phyloP scores from a whole-genome alignment of 2,329 filamentous ascomycete genomes.

The Pochonia chlamydosporia region DNA sequence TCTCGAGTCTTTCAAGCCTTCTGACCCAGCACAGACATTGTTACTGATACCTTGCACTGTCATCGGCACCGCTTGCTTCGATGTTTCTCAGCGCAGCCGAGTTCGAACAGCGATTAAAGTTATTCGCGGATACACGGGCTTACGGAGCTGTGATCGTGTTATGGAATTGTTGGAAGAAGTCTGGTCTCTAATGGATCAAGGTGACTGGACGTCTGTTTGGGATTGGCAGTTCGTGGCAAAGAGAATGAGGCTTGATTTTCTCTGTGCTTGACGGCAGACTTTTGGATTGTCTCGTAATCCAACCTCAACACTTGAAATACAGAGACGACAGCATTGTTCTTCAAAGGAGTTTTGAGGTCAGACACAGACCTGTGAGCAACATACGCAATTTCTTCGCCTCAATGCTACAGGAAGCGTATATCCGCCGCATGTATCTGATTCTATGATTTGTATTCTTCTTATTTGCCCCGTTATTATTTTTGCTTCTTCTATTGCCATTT shows the following conservation, averaged over 20 bases:
- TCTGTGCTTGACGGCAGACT: conserved; percentile 34
- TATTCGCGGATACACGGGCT: conserved; percentile 53
- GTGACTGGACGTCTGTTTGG: conserved; percentile 55
- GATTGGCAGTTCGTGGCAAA: conserved; percentile 57
- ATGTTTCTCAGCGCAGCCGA: conserved; percentile 44
- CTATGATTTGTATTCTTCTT: conserved; percentile 1
- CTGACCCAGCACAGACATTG: conserved; percentile 54
- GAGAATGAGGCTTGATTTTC: conserved; percentile 49
- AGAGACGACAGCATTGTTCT: too few relatives aligned
- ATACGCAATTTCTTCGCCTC: background rate
- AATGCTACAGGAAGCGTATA: background rate
- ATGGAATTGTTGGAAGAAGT: conserved; percentile 50
- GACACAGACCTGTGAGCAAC: too few relatives aligned
- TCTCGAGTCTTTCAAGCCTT: conserved; percentile 48
- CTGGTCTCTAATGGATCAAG: conserved; percentile 53
- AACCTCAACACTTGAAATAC: too few relatives aligned
- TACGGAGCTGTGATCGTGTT: conserved; percentile 52
- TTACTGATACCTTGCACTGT: conserved; percentile 55
- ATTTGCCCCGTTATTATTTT: too few relatives aligned
- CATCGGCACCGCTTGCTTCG: conserved; percentile 55
- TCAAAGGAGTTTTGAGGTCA: too few relatives aligned
- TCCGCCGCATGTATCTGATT: background rate
- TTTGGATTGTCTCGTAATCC: too few relatives aligned
- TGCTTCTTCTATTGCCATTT: background rate
- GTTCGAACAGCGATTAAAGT: conserved; percentile 43